A percentile compares a stretch with the other conserved stretches of the same genome.
Conservation (phyloP, 83 land plant species). For the Picea abies region DNA sequence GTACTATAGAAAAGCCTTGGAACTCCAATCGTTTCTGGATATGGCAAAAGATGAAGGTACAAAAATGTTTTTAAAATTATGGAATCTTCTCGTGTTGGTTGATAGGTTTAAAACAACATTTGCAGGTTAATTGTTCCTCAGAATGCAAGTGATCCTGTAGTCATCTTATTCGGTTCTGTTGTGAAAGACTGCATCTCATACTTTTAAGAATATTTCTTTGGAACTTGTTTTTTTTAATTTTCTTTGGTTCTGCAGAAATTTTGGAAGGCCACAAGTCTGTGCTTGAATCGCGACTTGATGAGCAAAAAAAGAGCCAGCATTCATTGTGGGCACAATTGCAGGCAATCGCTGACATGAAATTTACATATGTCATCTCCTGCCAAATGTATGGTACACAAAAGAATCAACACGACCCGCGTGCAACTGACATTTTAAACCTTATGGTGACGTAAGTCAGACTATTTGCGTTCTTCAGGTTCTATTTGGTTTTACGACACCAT, state of each 20-base stretch:
- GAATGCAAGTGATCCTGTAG: no score
- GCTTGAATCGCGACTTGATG: neutral
- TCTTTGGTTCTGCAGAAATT: slow-evolving; percentile 35
- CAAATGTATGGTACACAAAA: slow-evolving; percentile 60
- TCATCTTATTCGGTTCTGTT: no score
- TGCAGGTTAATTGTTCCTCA: no score
- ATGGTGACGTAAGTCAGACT: slow-evolving; percentile 52
- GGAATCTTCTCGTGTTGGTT: no score
- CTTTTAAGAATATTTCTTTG: neutral
- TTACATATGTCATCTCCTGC: slow-evolving; percentile 82
- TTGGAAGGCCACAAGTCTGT: slow-evolving; percentile 41
- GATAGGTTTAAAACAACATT: no score
- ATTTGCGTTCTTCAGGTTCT: neutral
- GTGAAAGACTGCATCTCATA: no score
- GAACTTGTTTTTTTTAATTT: neutral
- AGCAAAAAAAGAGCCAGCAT: slow-evolving; percentile 15
- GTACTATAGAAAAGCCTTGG: slow-evolving; percentile 77
- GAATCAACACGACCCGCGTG: slow-evolving; percentile 35
- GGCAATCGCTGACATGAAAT: slow-evolving; percentile 74
- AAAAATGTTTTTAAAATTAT: neutral
- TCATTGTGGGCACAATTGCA: slow-evolving; percentile 33
- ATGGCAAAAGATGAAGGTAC: slow-evolving; percentile 58
- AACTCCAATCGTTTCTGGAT: slow-evolving; percentile 79
- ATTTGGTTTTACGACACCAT: neutral
- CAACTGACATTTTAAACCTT: slow-evolving; percentile 67